Base-by-base conservation (phyloP, 805 yeast species). In the Barnettozyma pratensis region DNA sequence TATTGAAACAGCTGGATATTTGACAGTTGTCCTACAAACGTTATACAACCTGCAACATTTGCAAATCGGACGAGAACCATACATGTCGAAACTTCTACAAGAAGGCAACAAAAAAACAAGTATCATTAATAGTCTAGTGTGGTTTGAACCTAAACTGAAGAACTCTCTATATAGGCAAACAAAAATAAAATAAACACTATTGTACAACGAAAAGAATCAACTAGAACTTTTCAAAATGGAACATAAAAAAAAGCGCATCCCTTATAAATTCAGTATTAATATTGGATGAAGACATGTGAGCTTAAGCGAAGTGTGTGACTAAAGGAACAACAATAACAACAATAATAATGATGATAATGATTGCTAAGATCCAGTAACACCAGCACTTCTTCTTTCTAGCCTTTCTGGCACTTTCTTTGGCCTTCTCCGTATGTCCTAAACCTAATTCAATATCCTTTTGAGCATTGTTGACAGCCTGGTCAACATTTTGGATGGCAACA, bases 391-490 rank as follows among this genome's bases (percentile, higher is more conserved):
- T 89, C 68, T 74, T 88, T 75, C 99, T 83, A 47, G 96, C 95
- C 63, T 85, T 84, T 68, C 83, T 81, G 46, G 98, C 98, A 65
- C 81, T 79, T 56, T 79, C 81, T 51, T 88, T 90, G 26, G 99
- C 99, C 67, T 86, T 84, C 63, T 85, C 81, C 44, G 96, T 90
- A 68, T 94, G 96, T 26, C 94, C 96, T 37, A 90, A 88, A 67
- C 97, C 99, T 66, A 84, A 83, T 72, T 91, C 96, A 59, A 94
- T 83, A 66, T 94, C 95, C 52, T 80, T 82, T 69, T 90, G 96
- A 29, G 97, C 98, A 48, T 74, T 77, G 51, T 73, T 81, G 53
- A 91, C 87, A 60, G 87, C 85, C 57, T 87, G 81, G 65, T 90
- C 90, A 55, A 89, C 81, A 62, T 82, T 86, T 63, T 84, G 87